Evolutionary conservation across 2,329 filamentous ascomycete species (phyloP).

Genomic region (Chaetothyriales sp.): DNA sequence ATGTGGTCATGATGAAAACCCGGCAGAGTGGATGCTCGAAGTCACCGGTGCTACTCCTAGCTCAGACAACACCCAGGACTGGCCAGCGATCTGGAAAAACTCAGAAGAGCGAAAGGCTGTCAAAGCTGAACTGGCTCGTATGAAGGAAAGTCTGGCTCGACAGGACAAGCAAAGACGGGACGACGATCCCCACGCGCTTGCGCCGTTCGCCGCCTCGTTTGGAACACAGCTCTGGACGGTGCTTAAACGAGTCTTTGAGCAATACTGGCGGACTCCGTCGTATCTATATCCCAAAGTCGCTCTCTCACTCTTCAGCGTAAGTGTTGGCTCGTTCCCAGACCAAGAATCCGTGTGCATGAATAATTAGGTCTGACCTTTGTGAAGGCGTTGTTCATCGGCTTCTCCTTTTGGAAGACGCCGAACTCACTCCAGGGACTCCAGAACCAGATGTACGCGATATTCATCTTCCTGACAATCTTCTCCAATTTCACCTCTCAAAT

Average conservation of each 20-base stretch:
- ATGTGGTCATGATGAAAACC: conserved; percentile 57
- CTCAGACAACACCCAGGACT: conserved; percentile 46
- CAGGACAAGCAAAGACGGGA: conserved; percentile 29
- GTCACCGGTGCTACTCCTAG: conserved; percentile 34
- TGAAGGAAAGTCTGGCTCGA: conserved; percentile 24
- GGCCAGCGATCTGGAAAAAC: conserved; percentile 46
- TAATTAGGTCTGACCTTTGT: neutral
- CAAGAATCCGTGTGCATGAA: too few relatives aligned
- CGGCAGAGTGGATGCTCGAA: conserved; percentile 43
- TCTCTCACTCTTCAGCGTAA: conserved; percentile 7
- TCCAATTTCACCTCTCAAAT: conserved; percentile 30
- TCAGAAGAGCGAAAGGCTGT: conserved; percentile 40
- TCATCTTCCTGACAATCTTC: conserved; percentile 16
- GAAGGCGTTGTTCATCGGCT: conserved; percentile 20
- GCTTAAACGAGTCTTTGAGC: conserved; percentile 51
- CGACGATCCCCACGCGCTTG: conserved; percentile 37
- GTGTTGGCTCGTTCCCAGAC: neutral
- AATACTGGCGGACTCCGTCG: conserved; percentile 57
- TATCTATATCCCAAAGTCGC: conserved; percentile 56
- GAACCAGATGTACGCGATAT: conserved; percentile 18
- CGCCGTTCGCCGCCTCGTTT: conserved; percentile 64
- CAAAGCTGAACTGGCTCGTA: conserved; percentile 40
- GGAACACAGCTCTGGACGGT: conserved; percentile 49
- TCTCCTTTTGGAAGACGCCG: conserved; percentile 13
- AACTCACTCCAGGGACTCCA: conserved; percentile 16